phyloP scores from a whole-genome alignment of 1,139 yeast species.

The Scheffersomyces insectosa region DNA sequence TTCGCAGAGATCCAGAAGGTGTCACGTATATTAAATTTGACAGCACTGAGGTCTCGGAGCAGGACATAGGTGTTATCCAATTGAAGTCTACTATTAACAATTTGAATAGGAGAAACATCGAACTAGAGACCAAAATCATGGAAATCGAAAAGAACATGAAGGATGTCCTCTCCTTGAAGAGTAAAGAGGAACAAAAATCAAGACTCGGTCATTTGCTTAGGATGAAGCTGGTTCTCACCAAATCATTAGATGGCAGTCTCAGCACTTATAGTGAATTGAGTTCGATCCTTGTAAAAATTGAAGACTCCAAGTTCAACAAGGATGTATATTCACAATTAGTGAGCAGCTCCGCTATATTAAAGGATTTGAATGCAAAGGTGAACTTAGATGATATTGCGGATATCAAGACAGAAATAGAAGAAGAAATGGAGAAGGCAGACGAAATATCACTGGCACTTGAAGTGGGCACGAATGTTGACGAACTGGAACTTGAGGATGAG shows the following conservation, averaged over 20 bases:
- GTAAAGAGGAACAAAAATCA: conserved; percentile 4
- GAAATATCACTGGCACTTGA: conserved; percentile 34
- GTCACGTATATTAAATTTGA: conserved; percentile 25
- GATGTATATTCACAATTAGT: conserved; percentile 37
- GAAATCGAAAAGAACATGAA: conserved; percentile 20
- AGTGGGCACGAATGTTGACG: conserved; percentile 13
- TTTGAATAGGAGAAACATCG: conserved; percentile 18
- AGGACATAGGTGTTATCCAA: conserved; percentile 32
- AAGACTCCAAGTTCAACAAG: conserved; percentile 48
- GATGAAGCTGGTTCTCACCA: conserved; percentile 7
- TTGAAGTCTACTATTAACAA: conserved; percentile 22
- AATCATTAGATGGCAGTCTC: conserved; percentile 31
- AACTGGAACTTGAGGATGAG: conserved; percentile 40
- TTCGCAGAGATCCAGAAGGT: conserved; percentile 11
- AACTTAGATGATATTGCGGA: conserved; percentile 32
- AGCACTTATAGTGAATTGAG: conserved; percentile 37
- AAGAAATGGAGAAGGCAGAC: conserved; percentile 29
- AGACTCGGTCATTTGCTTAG: conserved; percentile 1
- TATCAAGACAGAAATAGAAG: conserved; percentile 42
- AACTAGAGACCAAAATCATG: conserved; percentile 23
- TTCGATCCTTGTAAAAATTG: conserved; percentile 42
- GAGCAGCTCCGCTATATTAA: conserved; percentile 35
- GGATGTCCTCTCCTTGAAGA: neutral
- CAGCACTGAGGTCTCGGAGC: conserved; percentile 18
- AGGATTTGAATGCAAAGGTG: conserved; percentile 30